A percentile compares a stretch with the other conserved stretches of the same genome.
Conservation (phyloP, 371 early-diverging fungal genomes). For the Funneliformis caledonium region DNA sequence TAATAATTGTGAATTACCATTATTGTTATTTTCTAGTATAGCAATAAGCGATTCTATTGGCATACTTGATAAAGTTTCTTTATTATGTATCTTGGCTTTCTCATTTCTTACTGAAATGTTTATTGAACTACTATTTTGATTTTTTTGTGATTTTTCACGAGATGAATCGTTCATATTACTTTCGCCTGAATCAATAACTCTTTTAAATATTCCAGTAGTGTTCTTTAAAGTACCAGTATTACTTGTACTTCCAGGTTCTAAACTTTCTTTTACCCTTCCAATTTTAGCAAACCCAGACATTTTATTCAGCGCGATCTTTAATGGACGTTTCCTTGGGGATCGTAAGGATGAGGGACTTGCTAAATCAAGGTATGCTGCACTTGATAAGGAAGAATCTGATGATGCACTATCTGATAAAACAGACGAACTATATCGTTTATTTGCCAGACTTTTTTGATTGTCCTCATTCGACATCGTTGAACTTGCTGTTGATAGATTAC, state of each 20-base stretch:
- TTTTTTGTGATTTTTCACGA: not conserved
- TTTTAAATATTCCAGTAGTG: not conserved
- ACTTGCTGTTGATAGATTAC: not conserved
- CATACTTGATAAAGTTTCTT: conserved; percentile 55
- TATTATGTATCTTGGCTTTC: conserved; percentile 42
- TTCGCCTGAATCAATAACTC: not conserved
- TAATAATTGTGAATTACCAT: conserved; percentile 61
- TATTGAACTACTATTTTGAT: not conserved
- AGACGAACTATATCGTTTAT: not conserved
- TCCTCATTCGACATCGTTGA: not conserved
- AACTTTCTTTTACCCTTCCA: conserved; percentile 25
- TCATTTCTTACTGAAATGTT: not conserved
- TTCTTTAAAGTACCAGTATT: not conserved
- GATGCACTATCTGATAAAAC: not conserved
- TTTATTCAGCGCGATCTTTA: conserved; percentile 11
- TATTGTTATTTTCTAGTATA: conserved; percentile 60
- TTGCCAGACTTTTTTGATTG: not conserved
- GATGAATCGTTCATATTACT: not conserved
- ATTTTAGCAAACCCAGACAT: not conserved
- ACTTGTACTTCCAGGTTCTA: not conserved
- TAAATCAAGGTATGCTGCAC: conserved; percentile 36
- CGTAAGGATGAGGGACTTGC: conserved; percentile 17
- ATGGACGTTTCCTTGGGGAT: conserved; percentile 29
- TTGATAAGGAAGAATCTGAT: not conserved
- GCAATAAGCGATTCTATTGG: conserved; percentile 63